Percentiles rank a stretch among this genome's conserved stretches.
Evolutionary conservation across 495 filamentous ascomycete species (phyloP).

Genomic region (Peziza echinospora): DNA sequence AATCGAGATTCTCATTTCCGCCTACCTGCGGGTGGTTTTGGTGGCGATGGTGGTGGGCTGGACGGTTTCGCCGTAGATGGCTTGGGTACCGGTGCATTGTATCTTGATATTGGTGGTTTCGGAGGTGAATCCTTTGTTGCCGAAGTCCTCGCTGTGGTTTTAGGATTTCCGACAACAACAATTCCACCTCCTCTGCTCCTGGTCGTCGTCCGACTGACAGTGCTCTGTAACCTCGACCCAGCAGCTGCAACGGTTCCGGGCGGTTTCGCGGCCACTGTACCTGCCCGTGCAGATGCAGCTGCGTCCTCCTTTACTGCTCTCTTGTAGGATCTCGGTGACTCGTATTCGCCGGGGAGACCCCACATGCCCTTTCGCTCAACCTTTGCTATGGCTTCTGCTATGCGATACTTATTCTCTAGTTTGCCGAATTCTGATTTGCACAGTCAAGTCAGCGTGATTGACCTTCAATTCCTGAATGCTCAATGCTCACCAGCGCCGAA

Average conservation of each 20-base stretch:
- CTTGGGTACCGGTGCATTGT: not conserved
- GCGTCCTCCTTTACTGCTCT: conserved; percentile 28
- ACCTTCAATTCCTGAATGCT: too few relatives aligned
- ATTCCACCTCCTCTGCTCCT: conserved; percentile 22
- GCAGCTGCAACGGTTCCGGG: too few relatives aligned
- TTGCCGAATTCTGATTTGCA: conserved; percentile 67
- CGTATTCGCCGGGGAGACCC: conserved; percentile 39
- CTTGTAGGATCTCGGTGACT: conserved; percentile 74
- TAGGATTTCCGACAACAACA: not conserved
- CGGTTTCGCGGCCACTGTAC: not conserved
- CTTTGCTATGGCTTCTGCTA: conserved; percentile 52
- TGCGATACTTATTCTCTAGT: conserved; percentile 40
- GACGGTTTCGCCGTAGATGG: not conserved
- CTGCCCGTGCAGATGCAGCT: not conserved
- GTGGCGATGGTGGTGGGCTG: not conserved
- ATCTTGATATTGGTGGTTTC: not conserved
- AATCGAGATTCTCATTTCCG: too few relatives aligned
- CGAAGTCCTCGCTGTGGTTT: not conserved
- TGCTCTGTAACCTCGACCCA: too few relatives aligned
- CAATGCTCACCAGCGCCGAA: not conserved
- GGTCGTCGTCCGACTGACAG: too few relatives aligned
- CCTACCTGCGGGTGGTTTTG: not conserved
- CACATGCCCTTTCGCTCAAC: conserved; percentile 54
- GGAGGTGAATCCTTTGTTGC: conserved; percentile 3
- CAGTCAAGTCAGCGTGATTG: too few relatives aligned